A percentile compares a stretch with the other conserved stretches of the same genome.
These are phyloP conservation scores for Botrytis squamosa DNA, from an alignment of 2,329 filamentous ascomycete species.

Conservation along the genomic window DNA sequence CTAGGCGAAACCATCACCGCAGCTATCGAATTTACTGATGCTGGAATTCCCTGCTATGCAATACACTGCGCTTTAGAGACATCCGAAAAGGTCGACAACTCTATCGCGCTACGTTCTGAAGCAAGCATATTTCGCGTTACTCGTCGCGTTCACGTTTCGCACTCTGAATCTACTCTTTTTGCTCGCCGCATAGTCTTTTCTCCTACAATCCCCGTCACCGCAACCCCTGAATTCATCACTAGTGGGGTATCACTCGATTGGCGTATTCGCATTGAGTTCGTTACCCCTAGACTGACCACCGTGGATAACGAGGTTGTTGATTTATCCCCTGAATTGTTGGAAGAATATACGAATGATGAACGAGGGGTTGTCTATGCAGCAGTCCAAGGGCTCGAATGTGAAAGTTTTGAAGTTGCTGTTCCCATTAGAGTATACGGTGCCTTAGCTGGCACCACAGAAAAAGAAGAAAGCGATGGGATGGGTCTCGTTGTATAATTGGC, in stretches of 20 bases:
- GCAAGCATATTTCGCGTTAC: conserved; percentile 86
- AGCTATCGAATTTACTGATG: conserved; percentile 77
- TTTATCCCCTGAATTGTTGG: conserved; percentile 55
- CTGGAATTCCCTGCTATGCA: conserved; percentile 80
- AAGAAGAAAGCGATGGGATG: conserved; percentile 7
- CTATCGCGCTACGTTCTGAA: conserved; percentile 78
- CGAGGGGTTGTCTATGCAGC: conserved; percentile 75
- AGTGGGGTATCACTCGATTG: conserved; percentile 84
- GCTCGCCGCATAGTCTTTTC: conserved; percentile 76
- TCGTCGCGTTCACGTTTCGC: conserved; percentile 72
- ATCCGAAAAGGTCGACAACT: conserved; percentile 75
- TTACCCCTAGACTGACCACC: conserved; percentile 61
- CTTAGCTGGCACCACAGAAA: conserved; percentile 24
- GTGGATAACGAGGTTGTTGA: conserved; percentile 41
- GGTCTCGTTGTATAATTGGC: conserved; percentile 13
- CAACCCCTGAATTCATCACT: conserved; percentile 89
- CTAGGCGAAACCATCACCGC: conserved; percentile 84
- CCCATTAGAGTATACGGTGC: conserved; percentile 78
- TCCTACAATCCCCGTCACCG: conserved; percentile 76
- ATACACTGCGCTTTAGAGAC: conserved; percentile 84
- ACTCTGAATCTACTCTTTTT: conserved; percentile 80
- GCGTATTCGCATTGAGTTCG: conserved; percentile 89
- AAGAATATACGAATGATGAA: conserved; percentile 77
- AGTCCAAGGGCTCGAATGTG: conserved; percentile 73
- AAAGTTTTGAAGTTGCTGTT: conserved; percentile 88